phyloP scores from a whole-genome alignment of 2,329 filamentous ascomycete genomes.

The Pleochaeta shiraiana region DNA sequence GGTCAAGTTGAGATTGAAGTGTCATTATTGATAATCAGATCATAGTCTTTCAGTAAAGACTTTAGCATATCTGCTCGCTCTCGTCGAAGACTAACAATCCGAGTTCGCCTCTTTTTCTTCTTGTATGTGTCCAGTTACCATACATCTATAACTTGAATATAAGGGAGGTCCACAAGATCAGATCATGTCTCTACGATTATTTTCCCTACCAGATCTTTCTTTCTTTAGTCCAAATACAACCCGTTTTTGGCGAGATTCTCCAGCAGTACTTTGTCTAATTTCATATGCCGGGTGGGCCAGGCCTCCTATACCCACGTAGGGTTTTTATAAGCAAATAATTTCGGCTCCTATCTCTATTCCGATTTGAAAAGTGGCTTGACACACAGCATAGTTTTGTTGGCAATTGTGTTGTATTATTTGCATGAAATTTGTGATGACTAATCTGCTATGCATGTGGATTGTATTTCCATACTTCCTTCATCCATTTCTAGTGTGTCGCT shows the following conservation, averaged over 20 bases:
- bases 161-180: not conserved
- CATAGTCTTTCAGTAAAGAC: not conserved
- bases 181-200: too few species aligned
- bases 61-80: not conserved
- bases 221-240: not conserved
- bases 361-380: not conserved
- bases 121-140: not conserved
- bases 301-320: not conserved
- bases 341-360: not conserved
- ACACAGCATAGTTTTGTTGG: not conserved
- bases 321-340: not conserved
- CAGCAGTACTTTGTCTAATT: not conserved
- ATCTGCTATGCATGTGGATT: not conserved
- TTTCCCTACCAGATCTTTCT: not conserved
- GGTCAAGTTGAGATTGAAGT: not conserved
- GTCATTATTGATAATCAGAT: not conserved
- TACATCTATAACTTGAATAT: not conserved
- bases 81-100: not conserved
- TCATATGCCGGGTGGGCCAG: not conserved
- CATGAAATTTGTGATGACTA: not conserved
- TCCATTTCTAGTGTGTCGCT: not conserved
- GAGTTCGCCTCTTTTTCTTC: not conserved
- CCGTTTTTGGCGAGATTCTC: not conserved
- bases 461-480: not conserved
- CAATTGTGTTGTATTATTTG: not conserved